Evolutionary conservation across 2,329 filamentous ascomycete species (phyloP).

Genomic region (Scleromitrula shiraiana): DNA sequence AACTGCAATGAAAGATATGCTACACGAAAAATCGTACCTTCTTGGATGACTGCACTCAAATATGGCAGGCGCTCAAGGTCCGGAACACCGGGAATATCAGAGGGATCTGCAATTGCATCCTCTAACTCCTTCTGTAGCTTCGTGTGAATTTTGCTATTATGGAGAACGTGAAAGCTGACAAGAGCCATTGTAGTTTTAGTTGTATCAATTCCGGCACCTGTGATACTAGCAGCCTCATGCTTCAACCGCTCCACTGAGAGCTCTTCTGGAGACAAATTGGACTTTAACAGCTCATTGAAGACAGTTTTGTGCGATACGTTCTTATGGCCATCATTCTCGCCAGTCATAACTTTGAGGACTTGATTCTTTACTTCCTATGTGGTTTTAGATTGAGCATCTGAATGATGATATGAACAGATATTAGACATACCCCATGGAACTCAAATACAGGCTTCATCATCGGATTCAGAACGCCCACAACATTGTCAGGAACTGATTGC

Average conservation of each 20-base stretch:
- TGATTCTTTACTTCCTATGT: conserved; percentile 33
- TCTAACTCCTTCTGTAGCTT: conserved; percentile 31
- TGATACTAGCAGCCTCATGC: conserved; percentile 28
- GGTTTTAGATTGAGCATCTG: conserved; percentile 20
- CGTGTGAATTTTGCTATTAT: conserved; percentile 24
- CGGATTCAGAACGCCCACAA: neutral
- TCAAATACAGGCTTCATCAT: neutral
- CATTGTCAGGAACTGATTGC: neutral
- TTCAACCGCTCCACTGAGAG: conserved; percentile 28
- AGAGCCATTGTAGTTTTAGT: conserved; percentile 29
- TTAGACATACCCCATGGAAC: conserved; percentile 1
- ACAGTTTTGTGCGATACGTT: conserved; percentile 17
- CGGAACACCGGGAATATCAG: conserved; percentile 11
- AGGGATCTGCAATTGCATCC: neutral
- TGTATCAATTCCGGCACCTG: conserved; percentile 33
- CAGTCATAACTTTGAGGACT: conserved; percentile 10
- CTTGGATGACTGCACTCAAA: conserved; percentile 29
- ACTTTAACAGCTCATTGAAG: conserved; percentile 20
- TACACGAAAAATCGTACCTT: conserved; percentile 27
- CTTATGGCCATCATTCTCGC: conserved; percentile 5
- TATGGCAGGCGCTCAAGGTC: conserved; percentile 26
- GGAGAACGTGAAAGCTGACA: conserved; percentile 31
- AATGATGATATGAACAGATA: neutral
- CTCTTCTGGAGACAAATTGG: conserved; percentile 28
- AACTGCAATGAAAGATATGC: neutral